Evolutionary conservation across 805 yeast genomes (phyloP).

Genomic region (Candida suzukii): DNA sequence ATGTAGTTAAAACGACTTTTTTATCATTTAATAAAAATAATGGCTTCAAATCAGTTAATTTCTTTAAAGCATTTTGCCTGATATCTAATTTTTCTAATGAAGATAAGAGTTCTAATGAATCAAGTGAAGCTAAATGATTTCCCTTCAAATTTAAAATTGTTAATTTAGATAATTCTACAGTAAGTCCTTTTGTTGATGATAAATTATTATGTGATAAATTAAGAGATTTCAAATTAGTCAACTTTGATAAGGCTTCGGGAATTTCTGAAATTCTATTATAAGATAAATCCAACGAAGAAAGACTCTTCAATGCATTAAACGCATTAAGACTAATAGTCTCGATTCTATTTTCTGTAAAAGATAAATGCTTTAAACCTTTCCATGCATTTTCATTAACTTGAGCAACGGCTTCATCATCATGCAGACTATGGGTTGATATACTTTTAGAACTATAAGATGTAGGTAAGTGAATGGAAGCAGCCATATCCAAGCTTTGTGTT

Average conservation of each 20-base stretch:
- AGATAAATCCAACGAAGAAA: constrained; percentile 46
- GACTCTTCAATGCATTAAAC: constrained; percentile 23
- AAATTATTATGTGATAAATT: constrained; percentile 46
- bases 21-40: constrained; percentile 23
- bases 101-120: constrained; percentile 36
- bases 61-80: constrained; percentile 36
- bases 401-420: not conserved
- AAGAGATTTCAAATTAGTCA: constrained; percentile 41
- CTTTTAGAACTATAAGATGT: not conserved
- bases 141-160: constrained; percentile 44
- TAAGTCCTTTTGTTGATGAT: constrained; percentile 21
- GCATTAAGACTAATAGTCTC: constrained; percentile 20
- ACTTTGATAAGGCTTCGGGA: constrained; percentile 40
- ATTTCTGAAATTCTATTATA: constrained; percentile 40
- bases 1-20: constrained; percentile 15
- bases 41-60: constrained; percentile 33
- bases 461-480: no score
- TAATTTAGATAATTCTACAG: constrained; percentile 35
- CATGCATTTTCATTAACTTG: constrained; percentile 17
- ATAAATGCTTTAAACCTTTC: constrained; percentile 32
- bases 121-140: constrained; percentile 34
- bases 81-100: constrained; percentile 45
- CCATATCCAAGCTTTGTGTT: not conserved
- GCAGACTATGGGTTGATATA: not conserved
- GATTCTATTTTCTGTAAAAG: constrained; percentile 34